Conservation (phyloP, 768 basidiomycete species). For the Phaeolepiota aurea region DNA sequence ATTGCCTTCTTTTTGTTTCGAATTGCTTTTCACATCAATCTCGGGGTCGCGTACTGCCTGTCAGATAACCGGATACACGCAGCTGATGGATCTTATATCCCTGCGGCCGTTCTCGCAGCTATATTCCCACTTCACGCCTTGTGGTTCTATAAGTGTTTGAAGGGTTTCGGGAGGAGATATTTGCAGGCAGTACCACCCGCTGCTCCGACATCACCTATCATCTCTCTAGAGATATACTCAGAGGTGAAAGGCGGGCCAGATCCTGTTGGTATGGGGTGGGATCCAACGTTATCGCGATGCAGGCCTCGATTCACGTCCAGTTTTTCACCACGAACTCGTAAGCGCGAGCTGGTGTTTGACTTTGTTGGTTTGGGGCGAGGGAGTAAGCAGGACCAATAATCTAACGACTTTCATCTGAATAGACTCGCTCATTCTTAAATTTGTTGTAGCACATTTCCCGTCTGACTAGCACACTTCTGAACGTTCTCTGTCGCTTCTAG, state of each 20-base stretch:
- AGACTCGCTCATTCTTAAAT: too few species aligned
- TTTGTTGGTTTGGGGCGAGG: slow-evolving; percentile 12
- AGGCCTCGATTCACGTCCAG: too few species aligned
- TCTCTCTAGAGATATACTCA: background rate
- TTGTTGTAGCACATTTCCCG: too few species aligned
- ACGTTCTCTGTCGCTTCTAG: too few species aligned
- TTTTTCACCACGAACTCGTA: too few species aligned
- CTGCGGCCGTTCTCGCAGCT: slow-evolving; percentile 25
- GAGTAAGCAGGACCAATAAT: slow-evolving; percentile 1
- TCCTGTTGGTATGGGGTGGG: slow-evolving; percentile 5
- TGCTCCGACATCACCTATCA: background rate
- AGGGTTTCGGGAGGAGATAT: slow-evolving; percentile 30
- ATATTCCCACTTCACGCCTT: slow-evolving; percentile 42
- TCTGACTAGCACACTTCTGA: too few species aligned
- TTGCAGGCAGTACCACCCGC: background rate
- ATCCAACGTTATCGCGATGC: too few species aligned
- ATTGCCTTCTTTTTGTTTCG: slow-evolving; percentile 42
- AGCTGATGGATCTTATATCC: slow-evolving; percentile 26
- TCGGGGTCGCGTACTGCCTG: slow-evolving; percentile 21
- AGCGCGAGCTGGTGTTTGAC: slow-evolving; percentile 9
- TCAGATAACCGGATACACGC: slow-evolving; percentile 17
- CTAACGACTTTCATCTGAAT: too few species aligned
- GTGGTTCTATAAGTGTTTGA: slow-evolving; percentile 46
- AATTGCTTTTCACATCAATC: slow-evolving; percentile 34
- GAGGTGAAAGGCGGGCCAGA: slow-evolving; percentile 5